Base-by-base conservation (phyloP, 2,329 filamentous ascomycete genomes). In the Colletotrichum neosansevieriae region DNA sequence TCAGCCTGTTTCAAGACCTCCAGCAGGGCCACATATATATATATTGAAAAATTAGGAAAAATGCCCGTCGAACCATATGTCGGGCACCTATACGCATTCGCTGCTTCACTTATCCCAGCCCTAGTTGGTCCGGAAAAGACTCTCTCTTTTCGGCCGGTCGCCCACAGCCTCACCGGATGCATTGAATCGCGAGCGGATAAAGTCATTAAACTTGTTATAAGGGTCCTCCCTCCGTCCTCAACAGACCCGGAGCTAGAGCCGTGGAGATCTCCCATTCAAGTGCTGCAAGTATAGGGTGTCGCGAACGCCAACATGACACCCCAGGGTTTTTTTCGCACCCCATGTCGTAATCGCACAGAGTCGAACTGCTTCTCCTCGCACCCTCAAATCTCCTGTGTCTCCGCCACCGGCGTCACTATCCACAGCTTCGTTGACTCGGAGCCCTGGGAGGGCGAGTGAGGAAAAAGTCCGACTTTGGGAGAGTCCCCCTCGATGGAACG, bases 11-110 rank as follows among this genome's bases (percentile, higher is more conserved):
- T 54, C 54, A 59, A 15, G 19, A 13, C 42, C 17, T 45, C 40
- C 34, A 17, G 13, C 54, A 36, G 53, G 54, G 42, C 54, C n/a
- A 13, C 19, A 38, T 32, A 42, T 6, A 32, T 19, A n/a, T n/a
- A n/a, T n/a, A n/a, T 34, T 6, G 15, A 44, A 54, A 56, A 19
- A 47, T 38, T 13, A 36, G 49, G 12, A 29, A 45, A 68, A 45
- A 49, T 68, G 19, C 21, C 65, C 61, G 65, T 50, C 65, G 65
- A 68, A 68, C 65, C 65, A 65, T 68, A 68, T 59, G 54, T 65
- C 49, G 47, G 40, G 38, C 56, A 29, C 34, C 49, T 68, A 68
- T 65, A 60, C 34, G 21, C 15, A 40, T 29, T 49, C 13, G 53
- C 15, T 12, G 58, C 58, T 11, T 47, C 6, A 40, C 58, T n/a